Conservation (phyloP, 805 yeast species). For the Pichia nakasei region DNA sequence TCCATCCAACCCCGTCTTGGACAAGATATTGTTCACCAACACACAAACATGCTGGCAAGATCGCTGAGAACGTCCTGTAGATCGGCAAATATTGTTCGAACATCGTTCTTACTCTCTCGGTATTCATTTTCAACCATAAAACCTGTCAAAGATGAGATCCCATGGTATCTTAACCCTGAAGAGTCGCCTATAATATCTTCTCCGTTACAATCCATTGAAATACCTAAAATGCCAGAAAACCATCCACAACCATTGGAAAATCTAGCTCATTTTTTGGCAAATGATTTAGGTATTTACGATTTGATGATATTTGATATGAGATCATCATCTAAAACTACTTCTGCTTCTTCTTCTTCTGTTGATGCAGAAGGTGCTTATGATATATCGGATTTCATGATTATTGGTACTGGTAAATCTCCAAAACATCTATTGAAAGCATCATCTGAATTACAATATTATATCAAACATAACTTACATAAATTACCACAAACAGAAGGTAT, state of each 20-base stretch:
- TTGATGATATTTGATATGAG: constrained; percentile 58
- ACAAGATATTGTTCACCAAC: too few species aligned
- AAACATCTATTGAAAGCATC: constrained; percentile 71
- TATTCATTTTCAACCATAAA: neutral
- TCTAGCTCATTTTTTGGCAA: constrained; percentile 39
- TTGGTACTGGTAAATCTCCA: constrained; percentile 69
- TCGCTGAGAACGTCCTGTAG: too few species aligned
- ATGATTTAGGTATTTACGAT: constrained; percentile 59
- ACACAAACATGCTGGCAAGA: too few species aligned
- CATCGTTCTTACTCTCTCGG: too few species aligned
- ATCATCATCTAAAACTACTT: constrained; percentile 11
- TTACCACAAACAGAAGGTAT: constrained; percentile 65
- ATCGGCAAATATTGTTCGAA: too few species aligned
- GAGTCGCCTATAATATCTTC: constrained; percentile 21
- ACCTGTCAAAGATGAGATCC: constrained; percentile 3
- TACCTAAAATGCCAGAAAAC: constrained; percentile 52
- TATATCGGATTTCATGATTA: constrained; percentile 43
- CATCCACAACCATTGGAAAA: constrained; percentile 46
- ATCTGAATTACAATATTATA: constrained; percentile 41
- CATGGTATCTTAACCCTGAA: constrained; percentile 29
- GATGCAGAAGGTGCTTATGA: constrained; percentile 24
- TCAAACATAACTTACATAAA: constrained; percentile 43
- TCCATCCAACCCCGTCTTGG: too few species aligned
- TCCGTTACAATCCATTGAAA: constrained; percentile 20
- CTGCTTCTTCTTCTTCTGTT: neutral